Percentiles rank a stretch among this genome's conserved stretches.
Conservation (phyloP, 495 filamentous ascomycete species). For the Podospora australis region DNA sequence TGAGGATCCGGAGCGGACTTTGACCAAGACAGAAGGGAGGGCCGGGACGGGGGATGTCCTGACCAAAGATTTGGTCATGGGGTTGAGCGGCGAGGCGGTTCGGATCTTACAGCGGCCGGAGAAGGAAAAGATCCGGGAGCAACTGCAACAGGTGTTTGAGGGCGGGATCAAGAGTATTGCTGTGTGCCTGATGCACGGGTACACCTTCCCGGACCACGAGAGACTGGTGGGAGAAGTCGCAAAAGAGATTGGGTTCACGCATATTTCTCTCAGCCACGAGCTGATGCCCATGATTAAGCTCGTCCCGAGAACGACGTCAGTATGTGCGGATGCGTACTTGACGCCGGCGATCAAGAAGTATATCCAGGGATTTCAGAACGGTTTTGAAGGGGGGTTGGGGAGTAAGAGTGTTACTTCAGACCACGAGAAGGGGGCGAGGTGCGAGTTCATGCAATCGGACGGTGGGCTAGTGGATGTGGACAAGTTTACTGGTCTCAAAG, state of each 20-base stretch:
- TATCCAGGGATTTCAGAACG: constrained; percentile 77
- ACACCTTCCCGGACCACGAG: constrained; percentile 74
- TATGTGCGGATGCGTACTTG: constrained; percentile 92
- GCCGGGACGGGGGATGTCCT: constrained; percentile 40
- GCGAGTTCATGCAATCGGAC: constrained; percentile 86
- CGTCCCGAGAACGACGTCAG: constrained; percentile 80
- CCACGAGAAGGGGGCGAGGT: constrained; percentile 52
- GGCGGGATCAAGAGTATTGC: constrained; percentile 63
- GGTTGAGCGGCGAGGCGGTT: constrained; percentile 64
- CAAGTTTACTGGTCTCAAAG: constrained; percentile 66
- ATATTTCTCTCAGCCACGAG: constrained; percentile 67
- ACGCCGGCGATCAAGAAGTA: constrained; percentile 96
- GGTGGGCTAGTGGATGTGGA: constrained; percentile 72
- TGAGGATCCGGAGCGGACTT: constrained; percentile 61
- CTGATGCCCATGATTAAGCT: constrained; percentile 95
- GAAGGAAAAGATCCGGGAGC: constrained; percentile 42
- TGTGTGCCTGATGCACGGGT: constrained; percentile 75
- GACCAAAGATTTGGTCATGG: constrained; percentile 53
- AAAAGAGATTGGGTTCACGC: constrained; percentile 63
- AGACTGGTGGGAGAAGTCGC: constrained; percentile 61
- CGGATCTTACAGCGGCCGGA: constrained; percentile 57
- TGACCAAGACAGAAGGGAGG: constrained; percentile 43
- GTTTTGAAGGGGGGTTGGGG: constrained; percentile 66
- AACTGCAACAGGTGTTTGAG: constrained; percentile 55
- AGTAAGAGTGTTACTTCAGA: constrained; percentile 56